phyloP scores from a whole-genome alignment of 768 basidiomycete genomes.

The Leccinellum luteum region DNA sequence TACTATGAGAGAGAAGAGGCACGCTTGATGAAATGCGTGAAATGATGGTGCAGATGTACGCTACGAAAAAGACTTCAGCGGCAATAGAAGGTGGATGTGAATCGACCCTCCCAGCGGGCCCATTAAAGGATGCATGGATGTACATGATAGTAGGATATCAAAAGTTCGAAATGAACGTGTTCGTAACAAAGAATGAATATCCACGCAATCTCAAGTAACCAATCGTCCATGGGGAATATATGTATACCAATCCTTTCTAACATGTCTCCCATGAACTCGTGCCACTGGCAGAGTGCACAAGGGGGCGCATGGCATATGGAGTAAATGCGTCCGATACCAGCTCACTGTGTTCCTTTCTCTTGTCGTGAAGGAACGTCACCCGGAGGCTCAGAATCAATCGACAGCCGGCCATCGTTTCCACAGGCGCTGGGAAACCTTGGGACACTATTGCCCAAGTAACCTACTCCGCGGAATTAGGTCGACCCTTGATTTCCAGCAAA shows the following conservation, averaged over 20 bases:
- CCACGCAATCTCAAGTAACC: not conserved
- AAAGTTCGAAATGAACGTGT: not conserved
- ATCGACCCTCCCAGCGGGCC: not conserved
- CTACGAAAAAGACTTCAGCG: not conserved
- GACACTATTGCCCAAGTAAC: constrained; percentile 3
- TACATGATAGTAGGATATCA: not conserved
- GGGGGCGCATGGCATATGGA: not conserved
- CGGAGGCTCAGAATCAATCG: not conserved
- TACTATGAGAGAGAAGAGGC: too few species aligned
- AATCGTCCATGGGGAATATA: not conserved
- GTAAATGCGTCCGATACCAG: not conserved
- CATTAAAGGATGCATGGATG: not conserved
- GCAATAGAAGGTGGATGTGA: not conserved
- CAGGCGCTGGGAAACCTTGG: constrained; percentile 2
- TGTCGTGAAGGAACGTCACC: constrained; percentile 1
- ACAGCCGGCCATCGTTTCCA: not conserved
- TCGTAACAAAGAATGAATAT: not conserved
- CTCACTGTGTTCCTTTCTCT: not conserved
- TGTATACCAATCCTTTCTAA: not conserved
- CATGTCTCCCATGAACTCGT: not conserved
- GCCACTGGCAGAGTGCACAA: not conserved
- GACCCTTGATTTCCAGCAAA: not conserved
- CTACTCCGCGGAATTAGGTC: not conserved
- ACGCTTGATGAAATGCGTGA: too few species aligned
- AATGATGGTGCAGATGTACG: not conserved